Base-by-base conservation (phyloP, 257 asterid genomes). In the Capsicum pubescens region DNA sequence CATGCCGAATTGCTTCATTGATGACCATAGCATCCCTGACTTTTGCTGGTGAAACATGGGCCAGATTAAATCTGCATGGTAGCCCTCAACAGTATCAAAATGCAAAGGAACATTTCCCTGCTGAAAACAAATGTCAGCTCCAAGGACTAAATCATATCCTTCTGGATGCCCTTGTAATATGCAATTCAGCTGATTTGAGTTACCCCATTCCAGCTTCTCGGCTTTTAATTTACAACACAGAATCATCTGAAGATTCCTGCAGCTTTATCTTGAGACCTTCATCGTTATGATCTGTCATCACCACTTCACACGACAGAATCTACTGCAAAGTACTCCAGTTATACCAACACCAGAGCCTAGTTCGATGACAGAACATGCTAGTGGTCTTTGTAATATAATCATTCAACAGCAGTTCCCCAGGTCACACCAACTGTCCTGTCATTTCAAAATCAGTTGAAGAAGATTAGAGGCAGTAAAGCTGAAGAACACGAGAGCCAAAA, bases 121-220 rank as follows among this genome's bases (percentile, higher is more conserved):
- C 90, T 94, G 99, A 90, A 94, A 96, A 92, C 99, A 96, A 77
- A 96, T 96, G 93, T 96, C 99, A 80, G 98, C 99, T 85, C 98
- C 99, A 79, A 96, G 95, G 74, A 96, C 89, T 85, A 94, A 90
- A 88, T 96, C 98, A 83, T 93, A 96, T 89, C 98, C 99, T 84
- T 83, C 82, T 0, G 93, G 90, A 85, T 89, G 94, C 86, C 60
- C 86, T 84, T 89, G 87, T 89, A 96, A 84, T 69, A 96, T 87
- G 81, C 19, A 4, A 83, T 94, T 69, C 76, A 94, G 89, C 86
- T 94, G 99, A 84, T 92, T 95, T 21, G 90, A 39, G 82, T 91
- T 86, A 32, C 98, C 99, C 99, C 99, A 96, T 88, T 96, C 99
- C 82, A 96, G 93, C 87, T 91, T 94, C 91, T 91, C 93, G n/a